Percentiles rank a stretch among this genome's conserved stretches.
Evolutionary conservation across 768 basidiomycete species (phyloP).

Genomic region (Termitomyces heimii): DNA sequence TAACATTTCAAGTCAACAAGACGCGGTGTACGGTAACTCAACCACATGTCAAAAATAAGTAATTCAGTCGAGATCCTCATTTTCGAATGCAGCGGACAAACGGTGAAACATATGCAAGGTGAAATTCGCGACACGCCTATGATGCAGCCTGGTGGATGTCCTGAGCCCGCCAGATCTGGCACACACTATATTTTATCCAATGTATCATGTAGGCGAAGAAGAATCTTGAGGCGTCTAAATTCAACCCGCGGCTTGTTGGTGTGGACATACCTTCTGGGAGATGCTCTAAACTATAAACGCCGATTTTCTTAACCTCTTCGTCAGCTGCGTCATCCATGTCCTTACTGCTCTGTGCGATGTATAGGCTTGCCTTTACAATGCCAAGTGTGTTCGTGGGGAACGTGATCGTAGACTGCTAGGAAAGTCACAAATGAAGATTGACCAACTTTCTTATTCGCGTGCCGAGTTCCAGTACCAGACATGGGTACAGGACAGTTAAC

Average conservation of each 20-base stretch:
- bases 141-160: too few species aligned
- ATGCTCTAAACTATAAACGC: too few species aligned
- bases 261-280: background rate
- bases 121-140: too few species aligned
- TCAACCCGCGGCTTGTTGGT: background rate
- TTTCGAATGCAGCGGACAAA: background rate
- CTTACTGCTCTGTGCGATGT: background rate
- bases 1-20: background rate
- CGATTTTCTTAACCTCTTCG: too few species aligned
- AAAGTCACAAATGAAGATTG: slow-evolving; percentile 29
- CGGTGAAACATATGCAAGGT: too few species aligned
- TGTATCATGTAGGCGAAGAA: too few species aligned
- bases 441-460: slow-evolving; percentile 37
- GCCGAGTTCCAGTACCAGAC: slow-evolving; percentile 37
- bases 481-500: background rate
- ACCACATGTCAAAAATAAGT: background rate
- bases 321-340: background rate
- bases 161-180: too few species aligned
- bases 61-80: background rate
- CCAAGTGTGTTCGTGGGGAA: slow-evolving; percentile 19
- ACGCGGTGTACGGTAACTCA: background rate
- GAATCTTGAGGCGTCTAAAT: too few species aligned
- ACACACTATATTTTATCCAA: too few species aligned
- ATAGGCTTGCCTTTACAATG: too few species aligned
- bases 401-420: slow-evolving; percentile 34